Percentiles rank a stretch among this genome's conserved stretches.
Evolutionary conservation across 192 early-diverging fungal genomes (phyloP).

Genomic region (Funneliformis geosporum): DNA sequence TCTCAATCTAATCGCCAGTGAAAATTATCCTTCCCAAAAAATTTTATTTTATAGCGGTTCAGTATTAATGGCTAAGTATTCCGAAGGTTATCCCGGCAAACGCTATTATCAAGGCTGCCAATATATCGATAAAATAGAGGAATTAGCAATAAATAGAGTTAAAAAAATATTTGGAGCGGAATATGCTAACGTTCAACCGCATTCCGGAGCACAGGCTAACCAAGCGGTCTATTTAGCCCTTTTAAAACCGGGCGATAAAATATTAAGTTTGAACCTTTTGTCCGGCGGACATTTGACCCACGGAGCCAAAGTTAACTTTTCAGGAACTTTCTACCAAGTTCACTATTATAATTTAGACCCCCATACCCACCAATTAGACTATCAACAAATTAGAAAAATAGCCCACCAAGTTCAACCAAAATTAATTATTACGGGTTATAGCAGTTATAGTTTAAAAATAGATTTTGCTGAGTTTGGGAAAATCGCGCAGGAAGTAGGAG

Average conservation of each 20-base stretch:
- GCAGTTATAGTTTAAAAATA: slow-evolving; percentile 14
- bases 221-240: slow-evolving; percentile 15
- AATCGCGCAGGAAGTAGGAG: background rate
- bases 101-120: slow-evolving; percentile 17
- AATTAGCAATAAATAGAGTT: background rate
- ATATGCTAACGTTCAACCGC: slow-evolving; percentile 8
- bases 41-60: slow-evolving; percentile 16
- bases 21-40: slow-evolving; percentile 5
- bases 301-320: slow-evolving; percentile 9
- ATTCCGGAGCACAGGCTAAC: slow-evolving; percentile 6
- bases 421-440: slow-evolving; percentile 20
- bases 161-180: background rate
- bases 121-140: slow-evolving; percentile 9
- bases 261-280: background rate
- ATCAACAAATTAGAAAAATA: background rate
- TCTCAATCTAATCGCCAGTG: background rate
- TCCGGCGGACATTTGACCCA: slow-evolving; percentile 7
- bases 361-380: background rate
- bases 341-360: slow-evolving; percentile 14
- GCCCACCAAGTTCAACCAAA: background rate
- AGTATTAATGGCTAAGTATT: slow-evolving; percentile 2
- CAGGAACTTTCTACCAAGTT: background rate
- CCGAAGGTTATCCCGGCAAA: background rate
- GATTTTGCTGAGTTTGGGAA: background rate
- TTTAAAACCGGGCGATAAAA: slow-evolving; percentile 5